Base-by-base conservation (phyloP, 306 rosid species). In the Psophocarpus tetragonolobus region DNA sequence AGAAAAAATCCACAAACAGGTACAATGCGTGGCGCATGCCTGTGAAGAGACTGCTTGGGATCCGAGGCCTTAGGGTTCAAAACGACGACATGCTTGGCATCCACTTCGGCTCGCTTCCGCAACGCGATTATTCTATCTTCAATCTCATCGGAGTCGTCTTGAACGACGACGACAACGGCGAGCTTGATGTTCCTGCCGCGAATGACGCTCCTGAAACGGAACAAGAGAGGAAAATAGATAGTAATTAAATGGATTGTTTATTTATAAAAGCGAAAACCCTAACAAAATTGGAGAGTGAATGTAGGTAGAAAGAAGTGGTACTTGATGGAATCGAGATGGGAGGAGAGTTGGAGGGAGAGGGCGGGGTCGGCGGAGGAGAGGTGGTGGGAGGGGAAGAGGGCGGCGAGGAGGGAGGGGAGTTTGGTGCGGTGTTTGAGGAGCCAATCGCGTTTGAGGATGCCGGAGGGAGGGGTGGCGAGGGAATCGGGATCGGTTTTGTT, bases 121-220 rank as follows among this genome's bases (percentile, higher is more conserved):
- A 95, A 80, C 23, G 99, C 96, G 14, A 92, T 76, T 93, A 95
- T 90, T 74, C 91, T 88, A 82, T 95, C 98, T 83, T 95, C 99
- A 17, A 95, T 81, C 63, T 90, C 96, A 50, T 88, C 99, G 81
- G 82, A 79, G 84, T 85, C 80, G 57, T 85, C 74, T 33, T 75
- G 81, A 12, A 92, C 92, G n/a, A 95, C 85, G 32, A 89, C 85
- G 61, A 92, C 86, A 53, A 92, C 68, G 45, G 86, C 88, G 56
- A 92, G 66, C 78, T 85, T 92, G 80, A 88, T 87, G 80, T 85
- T 91, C 85, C 93, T 87, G n/a, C 77, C 83, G 53, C 96, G 96
- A 66, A 84, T 73, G 66, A 85, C 83, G 48, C 83, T 51, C 82
- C 97, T 91, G 85, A 67, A 47, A 69, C 0, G 2, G 27, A 20